phyloP scores from a whole-genome alignment of 2,329 filamentous ascomycete genomes.

The Canariomyces notabilis region DNA sequence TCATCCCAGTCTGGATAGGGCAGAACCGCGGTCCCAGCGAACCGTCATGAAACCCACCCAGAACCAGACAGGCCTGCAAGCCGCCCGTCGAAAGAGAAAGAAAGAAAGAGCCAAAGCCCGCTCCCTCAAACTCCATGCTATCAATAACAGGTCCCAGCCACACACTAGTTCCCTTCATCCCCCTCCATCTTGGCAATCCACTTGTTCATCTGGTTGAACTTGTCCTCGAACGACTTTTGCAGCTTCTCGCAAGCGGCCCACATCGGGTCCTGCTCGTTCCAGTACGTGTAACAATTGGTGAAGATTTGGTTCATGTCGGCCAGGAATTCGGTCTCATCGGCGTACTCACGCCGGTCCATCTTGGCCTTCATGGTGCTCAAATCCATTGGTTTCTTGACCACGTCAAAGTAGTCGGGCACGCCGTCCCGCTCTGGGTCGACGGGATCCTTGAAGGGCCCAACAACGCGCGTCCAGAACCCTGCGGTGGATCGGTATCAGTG shows the following conservation, averaged over 20 bases:
- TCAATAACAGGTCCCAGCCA: neutral
- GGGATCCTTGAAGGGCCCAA: constrained; percentile 56
- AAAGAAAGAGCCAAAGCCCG: neutral
- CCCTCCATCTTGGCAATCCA: constrained; percentile 53
- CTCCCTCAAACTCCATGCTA: neutral
- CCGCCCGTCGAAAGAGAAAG: neutral
- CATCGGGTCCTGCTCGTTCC: constrained; percentile 51
- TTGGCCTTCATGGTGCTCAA: constrained; percentile 55
- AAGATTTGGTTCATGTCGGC: constrained; percentile 58
- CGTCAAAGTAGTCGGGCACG: constrained; percentile 57
- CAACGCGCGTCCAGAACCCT: constrained; percentile 64
- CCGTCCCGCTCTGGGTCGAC: constrained; percentile 51
- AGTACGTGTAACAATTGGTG: constrained; percentile 60
- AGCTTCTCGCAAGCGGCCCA: constrained; percentile 52
- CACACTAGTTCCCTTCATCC: constrained; percentile 30
- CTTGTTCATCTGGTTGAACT: constrained; percentile 52
- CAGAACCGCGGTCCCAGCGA: neutral
- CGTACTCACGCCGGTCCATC: constrained; percentile 52
- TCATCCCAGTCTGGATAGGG: neutral
- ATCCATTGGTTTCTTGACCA: constrained; percentile 59
- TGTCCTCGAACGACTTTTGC: constrained; percentile 44
- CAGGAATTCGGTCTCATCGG: constrained; percentile 48
- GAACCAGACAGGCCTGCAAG: neutral
- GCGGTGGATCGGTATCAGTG: neutral
- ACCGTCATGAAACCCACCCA: neutral